Base-by-base conservation (phyloP, 805 yeast genomes). In the Clavispora phyllophila region DNA sequence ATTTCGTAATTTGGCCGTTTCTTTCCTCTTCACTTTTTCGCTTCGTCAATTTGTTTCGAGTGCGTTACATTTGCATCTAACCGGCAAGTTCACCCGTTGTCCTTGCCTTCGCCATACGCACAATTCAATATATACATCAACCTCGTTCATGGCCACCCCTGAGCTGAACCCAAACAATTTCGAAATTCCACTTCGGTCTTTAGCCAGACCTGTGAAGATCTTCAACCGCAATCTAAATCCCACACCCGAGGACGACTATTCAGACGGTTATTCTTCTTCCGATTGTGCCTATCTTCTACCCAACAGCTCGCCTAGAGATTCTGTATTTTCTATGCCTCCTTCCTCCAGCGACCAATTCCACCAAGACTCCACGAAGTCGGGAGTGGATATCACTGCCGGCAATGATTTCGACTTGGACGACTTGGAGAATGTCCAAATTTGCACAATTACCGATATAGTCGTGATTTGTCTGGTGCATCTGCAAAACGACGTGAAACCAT, bases 401-500 rank as follows among this genome's bases (percentile, higher is more conserved):
- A 29, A 15, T 15, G 33, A 29, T 10, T 28, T 49, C 36, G 61
- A 58, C 5, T 41, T 58, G 22, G 57, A 55, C 6, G 59, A 58
- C 32, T 34, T 58, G 17, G 54, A 55, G 9, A 42, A 43, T 7
- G 58, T 50, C n/a, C 44, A 50, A 39, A 47, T 61, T 13, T 58
- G 50, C 41, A 37, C 47, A 22, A 54, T 61, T n/a, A 61, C 60
- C 34, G 53, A 50, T 15, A 56, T 60, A 13, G 53, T 61, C n/a
- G 50, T 58, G 13, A 29, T 29, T 15, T 29, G 33, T 20, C 33
- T n/a, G 20, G 33, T 29, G 20, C 33, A 29, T 10, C 33, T 29
- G 33, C 20, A 29, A 17, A 15, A 29, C 10, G 33, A 29, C n/a
- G 9, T 17, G 3, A 29, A 29, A 10, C 19, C 33, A 9, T 10